Evolutionary conservation across 2,329 filamentous ascomycete genomes (phyloP), one percentile per base, ranked within the genome.

Genomic region (Aspergillus sp.): DNA sequence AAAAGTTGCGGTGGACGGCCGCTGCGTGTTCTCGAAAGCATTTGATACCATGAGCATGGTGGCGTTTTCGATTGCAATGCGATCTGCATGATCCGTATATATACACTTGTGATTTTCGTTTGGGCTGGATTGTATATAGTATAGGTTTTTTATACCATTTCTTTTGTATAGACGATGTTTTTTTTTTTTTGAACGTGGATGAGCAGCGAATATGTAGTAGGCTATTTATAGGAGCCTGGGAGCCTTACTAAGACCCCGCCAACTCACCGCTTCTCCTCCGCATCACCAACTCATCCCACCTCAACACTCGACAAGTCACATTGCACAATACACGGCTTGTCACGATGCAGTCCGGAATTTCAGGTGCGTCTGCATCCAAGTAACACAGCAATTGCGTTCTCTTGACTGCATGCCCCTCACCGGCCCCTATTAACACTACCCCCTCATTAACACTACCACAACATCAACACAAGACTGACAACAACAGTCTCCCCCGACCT

Each of bases 331-430:
- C 50, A 57, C 36, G 30, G 41, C 19, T 41, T 54, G 54, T 45
- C 54, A 72, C 58, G 30, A 78, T 78, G 75, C 75, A 77, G 68
- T 77, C 75, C n/a, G 75, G 75, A 65, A 77, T 77, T 56, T 67
- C 73, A 65, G 74, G 75, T 76, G 67, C 48, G 57, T 41, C 50
- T 49, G 8, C 30, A 17, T 16, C 40, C 22, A 36, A 20, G 3
- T 4, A 22, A 22, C 3, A 22, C 22, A 22, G 22, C 22, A 22
- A 22, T 22, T 22, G 7, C 5, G 17, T 7, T 32, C 11, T 13
- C 16, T 9, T n/a, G 10, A 44, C 33, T 30, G 26, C 26, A 7
- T 30, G n/a, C 26, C 26, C 16, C 17, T 11, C 24, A 22, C 30
- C 47, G 17, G 22, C 41, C 26, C 41, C 35, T 22, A 48, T 33